Evolutionary conservation across 1,139 yeast species (phyloP).

Genomic region (Debaryomycetaceae sp.): DNA sequence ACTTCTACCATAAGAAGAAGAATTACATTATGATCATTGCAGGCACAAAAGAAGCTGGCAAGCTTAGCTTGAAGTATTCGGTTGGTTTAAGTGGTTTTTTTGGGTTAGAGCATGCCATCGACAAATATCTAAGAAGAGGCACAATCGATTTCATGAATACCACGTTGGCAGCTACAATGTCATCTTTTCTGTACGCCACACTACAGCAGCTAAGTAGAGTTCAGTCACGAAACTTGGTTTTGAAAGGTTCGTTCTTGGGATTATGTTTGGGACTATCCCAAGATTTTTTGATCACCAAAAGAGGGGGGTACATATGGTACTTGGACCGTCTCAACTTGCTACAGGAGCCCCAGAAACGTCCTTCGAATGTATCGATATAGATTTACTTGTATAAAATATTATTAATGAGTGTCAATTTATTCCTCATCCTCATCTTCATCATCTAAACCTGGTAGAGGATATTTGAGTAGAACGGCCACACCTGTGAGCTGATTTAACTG

Average conservation of each 20-base stretch:
- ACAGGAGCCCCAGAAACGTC: conserved; percentile 9
- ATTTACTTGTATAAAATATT: neutral
- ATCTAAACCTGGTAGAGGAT: conserved; percentile 82
- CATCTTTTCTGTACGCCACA: conserved; percentile 52
- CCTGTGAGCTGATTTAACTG: conserved; percentile 90
- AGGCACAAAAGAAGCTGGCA: conserved; percentile 47
- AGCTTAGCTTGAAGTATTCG: conserved; percentile 44
- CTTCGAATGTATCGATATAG: neutral
- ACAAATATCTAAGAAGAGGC: conserved; percentile 42
- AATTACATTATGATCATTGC: conserved; percentile 66
- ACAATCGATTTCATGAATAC: conserved; percentile 63
- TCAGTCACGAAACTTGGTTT: conserved; percentile 47
- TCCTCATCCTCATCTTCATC: conserved; percentile 53
- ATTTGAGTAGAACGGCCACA: conserved; percentile 79
- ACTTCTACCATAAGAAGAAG: conserved; percentile 81
- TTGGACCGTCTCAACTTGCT: conserved; percentile 24
- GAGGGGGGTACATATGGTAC: conserved; percentile 70
- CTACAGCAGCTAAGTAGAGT: conserved; percentile 40
- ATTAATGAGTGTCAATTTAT: neutral
- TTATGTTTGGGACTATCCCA: conserved; percentile 59
- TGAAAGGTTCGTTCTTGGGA: conserved; percentile 58
- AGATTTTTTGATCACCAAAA: conserved; percentile 53
- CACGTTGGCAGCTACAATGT: conserved; percentile 47
- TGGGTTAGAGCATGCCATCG: conserved; percentile 61
- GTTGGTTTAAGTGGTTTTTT: conserved; percentile 50